These are phyloP conservation scores for Teunomyces pallodes DNA, from an alignment of 805 yeast species.

Conservation along the genomic window DNA sequence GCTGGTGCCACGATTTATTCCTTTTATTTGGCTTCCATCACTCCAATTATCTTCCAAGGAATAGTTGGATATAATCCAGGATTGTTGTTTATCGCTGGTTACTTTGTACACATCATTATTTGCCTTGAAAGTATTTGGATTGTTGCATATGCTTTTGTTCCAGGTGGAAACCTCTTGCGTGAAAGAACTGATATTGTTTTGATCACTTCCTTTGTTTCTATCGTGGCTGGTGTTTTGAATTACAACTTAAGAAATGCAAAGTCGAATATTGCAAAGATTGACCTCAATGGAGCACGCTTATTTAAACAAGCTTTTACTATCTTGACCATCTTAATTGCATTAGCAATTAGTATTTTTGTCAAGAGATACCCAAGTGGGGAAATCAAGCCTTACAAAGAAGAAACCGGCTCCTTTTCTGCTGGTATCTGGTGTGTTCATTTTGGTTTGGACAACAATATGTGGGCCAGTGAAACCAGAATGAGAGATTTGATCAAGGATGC, in stretches of 20 bases:
- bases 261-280: conserved; percentile 20
- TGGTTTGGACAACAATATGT: conserved; percentile 95
- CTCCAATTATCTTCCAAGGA: conserved; percentile 60
- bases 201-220: conserved; percentile 48
- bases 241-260: conserved; percentile 25
- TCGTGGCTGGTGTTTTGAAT: conserved; percentile 53
- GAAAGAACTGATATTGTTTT: conserved; percentile 84
- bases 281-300: conserved; percentile 14
- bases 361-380: conserved; percentile 64
- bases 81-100: conserved; percentile 47
- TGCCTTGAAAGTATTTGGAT: conserved; percentile 90
- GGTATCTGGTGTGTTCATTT: conserved; percentile 99
- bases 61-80: conserved; percentile 57
- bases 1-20: conserved; percentile 66
- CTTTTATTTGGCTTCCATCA: conserved; percentile 58
- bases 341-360: conserved; percentile 56
- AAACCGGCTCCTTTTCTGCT: conserved; percentile 76
- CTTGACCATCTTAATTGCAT: conserved; percentile 45
- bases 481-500: conserved; percentile 76
- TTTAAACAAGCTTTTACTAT: conserved; percentile 27
- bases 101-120: conserved; percentile 50
- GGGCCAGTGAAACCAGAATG: conserved; percentile 95
- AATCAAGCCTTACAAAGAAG: conserved; percentile 47
- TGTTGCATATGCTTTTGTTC: conserved; percentile 98
- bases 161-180: conserved; percentile 83